A percentile compares a stretch with the other conserved stretches of the same genome.
phyloP scores from a whole-genome alignment of 176 grass and related monocot genomes.

The Thinopyrum elongatum region DNA sequence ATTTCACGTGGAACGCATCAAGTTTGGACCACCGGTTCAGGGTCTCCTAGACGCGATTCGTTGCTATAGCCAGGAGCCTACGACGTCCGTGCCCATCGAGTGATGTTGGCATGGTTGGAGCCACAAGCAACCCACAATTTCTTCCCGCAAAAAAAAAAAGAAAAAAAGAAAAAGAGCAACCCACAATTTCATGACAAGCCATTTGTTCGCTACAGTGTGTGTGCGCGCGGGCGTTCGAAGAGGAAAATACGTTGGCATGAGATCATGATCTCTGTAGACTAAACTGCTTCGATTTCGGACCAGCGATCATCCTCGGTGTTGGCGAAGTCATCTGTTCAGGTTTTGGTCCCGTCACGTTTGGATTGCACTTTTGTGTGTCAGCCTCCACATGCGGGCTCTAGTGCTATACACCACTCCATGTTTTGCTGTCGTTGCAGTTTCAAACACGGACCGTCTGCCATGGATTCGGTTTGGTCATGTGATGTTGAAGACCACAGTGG shows the following conservation, averaged over 20 bases:
- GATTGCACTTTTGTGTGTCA: neutral
- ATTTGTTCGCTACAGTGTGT: no score
- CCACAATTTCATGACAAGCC: neutral
- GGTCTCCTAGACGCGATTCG: neutral
- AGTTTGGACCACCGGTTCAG: neutral
- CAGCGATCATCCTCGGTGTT: neutral
- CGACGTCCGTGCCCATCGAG: no score
- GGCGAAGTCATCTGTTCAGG: neutral
- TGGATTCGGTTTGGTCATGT: neutral
- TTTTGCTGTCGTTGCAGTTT: neutral
- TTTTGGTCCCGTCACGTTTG: neutral
- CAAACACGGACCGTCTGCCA: neutral
- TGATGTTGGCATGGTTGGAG: neutral
- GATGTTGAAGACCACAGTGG: neutral
- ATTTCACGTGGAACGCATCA: neutral
- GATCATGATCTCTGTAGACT: neutral
- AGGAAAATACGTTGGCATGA: neutral
- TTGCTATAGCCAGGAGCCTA: neutral
- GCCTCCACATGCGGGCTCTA: neutral
- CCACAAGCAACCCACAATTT: neutral
- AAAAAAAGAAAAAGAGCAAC: no score
- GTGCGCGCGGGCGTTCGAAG: neutral
- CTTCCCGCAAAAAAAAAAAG: no score
- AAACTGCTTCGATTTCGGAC: neutral
- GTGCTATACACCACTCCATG: neutral